These are phyloP conservation scores for Marchantia polymorpha DNA, from an alignment of 225 moss, liverwort and hornwort genomes.

Conservation along the genomic window DNA sequence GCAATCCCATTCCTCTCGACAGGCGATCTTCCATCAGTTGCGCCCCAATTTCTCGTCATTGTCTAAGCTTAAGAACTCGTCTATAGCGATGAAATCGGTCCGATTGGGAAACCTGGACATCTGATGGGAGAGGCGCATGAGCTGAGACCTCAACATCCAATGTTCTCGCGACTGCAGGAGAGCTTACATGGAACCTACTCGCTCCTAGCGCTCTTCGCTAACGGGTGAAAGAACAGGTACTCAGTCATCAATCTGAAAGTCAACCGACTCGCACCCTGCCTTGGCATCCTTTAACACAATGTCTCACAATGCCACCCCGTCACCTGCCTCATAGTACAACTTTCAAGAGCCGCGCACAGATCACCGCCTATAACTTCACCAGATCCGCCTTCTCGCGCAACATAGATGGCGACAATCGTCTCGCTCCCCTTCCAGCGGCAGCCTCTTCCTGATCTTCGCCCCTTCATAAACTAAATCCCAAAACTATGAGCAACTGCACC, in stretches of 20 bases:
- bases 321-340: constrained; percentile 14
- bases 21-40: constrained; percentile 11
- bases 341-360: constrained; percentile 9
- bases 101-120: constrained; percentile 13
- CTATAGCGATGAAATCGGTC: constrained; percentile 10
- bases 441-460: constrained; percentile 21
- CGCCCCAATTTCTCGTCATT: constrained; percentile 16
- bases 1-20: constrained; percentile 19
- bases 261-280: constrained; percentile 11
- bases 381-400: constrained; percentile 27
- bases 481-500: constrained; percentile 2
- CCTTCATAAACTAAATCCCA: constrained; percentile 8
- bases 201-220: background rate
- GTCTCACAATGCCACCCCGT: constrained; percentile 15
- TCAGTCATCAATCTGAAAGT: constrained; percentile 10
- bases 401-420: constrained; percentile 13
- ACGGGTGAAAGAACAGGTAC: background rate
- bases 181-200: background rate
- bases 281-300: constrained; percentile 16
- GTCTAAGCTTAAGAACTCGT: constrained; percentile 11
- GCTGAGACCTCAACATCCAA: constrained; percentile 15
- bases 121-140: constrained; percentile 7
- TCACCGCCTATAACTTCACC: constrained; percentile 25
- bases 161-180: background rate
- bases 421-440: background rate